Base-by-base conservation (phyloP, 768 basidiomycete genomes). In the Collybia sp. region DNA sequence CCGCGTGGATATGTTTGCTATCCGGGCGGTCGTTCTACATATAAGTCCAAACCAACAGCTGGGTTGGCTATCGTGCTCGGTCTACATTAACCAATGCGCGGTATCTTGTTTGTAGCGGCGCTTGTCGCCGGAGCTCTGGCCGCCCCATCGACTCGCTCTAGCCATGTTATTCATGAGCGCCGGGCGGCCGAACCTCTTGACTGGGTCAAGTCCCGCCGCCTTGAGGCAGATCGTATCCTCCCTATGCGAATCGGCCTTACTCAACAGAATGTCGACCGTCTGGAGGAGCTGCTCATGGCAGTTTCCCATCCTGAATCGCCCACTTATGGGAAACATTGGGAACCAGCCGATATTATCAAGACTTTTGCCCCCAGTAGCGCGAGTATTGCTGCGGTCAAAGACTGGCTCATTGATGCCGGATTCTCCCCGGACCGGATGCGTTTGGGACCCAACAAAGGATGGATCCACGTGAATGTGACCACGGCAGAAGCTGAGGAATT, bases 221-320 rank as follows among this genome's bases (percentile, higher is more conserved):
- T 62, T 6, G 59, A 59, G 20, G 16, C 47, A 5, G 25, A 56
- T 38, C 55, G 45, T 16, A 30, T 68, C 38, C 60, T 80, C n/a
- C 73, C 75, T 11, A 63, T 79, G 53, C 70, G 72, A 20, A 68
- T 79, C 42, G 76, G 71, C 17, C 67, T 80, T 17, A 54, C 64
- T 6, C 78, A 80, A 52, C 57, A 58, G 35, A 74, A 79, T 47
- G 58, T 77, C 40, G 58, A 73, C 34, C 64, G 60, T 4, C 56
- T 80, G 40, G 75, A 76, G 51, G 66, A 66, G 6, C 61, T 71
- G 39, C 67, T 81, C 13, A 57, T 69, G 52, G 68, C 69, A 30
- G 71, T 80, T 15, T 72, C 78, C 2, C 69, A 79, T 45, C 77
- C 78, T 2, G 69, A 71, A 17, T 79, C 77, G 1, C 64, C 64